Base-by-base conservation (phyloP, 2,329 filamentous ascomycete genomes). In the Alternaria gaisen region DNA sequence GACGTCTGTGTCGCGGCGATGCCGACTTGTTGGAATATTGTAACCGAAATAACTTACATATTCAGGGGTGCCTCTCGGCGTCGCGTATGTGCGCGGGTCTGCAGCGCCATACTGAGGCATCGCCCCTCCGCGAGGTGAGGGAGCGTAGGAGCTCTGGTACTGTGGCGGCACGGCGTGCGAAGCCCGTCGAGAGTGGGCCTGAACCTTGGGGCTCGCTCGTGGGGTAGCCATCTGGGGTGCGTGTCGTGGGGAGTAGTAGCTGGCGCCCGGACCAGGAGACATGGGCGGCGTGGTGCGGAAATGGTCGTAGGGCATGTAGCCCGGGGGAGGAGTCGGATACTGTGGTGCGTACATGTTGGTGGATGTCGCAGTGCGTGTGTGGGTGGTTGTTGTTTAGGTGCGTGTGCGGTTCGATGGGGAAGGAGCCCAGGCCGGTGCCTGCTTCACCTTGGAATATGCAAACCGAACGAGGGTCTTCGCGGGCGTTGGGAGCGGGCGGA, bases 11-110 rank as follows among this genome's bases (percentile, higher is more conserved):
- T 76, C 72, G 74, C 74, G 75, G 60, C 75, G 74, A 71, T 68
- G 74, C 72, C 75, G 72, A 75, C 77, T 79, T 70, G 77, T 79
- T 70, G 77, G 72, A 78, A 79, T 78, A 73, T 51, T 61, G 80
- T 81, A 84, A 83, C 83, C 84, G 67, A 75, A 76, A 77, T 72
- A 68, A 89, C 87, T 89, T 88, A 89, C 87, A 88, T 86, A 85
- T 80, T 89, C 86, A 78, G 80, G 73, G 79, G 85, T 83, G 80
- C 80, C 85, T 82, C 80, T 83, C 77, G 81, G 82, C 77, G 82
- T 85, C 78, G 77, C 83, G 78, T 72, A 71, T 62, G 70, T 67
- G 78, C 73, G 75, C 58, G 70, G 72, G 34, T 73, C 67, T 47
- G 58, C 53, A 47, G 81, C 79, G 56, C 77, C 78, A 63, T 80